These are phyloP conservation scores for Lithohypha guttulata DNA, from an alignment of 2,329 filamentous ascomycete genomes.

Conservation along the genomic window DNA sequence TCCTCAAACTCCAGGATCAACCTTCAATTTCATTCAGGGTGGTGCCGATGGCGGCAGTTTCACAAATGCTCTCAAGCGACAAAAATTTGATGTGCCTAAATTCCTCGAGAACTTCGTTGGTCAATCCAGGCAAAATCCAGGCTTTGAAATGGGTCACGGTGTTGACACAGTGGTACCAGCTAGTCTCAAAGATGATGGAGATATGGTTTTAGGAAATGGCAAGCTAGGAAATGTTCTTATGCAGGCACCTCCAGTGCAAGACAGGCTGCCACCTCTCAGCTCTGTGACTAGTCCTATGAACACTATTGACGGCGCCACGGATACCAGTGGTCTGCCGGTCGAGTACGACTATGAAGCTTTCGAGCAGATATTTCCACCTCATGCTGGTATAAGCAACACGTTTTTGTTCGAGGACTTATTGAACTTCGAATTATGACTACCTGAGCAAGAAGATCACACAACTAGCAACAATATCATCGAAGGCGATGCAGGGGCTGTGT, in stretches of 20 bases:
- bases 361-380: constrained; percentile 16
- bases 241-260: neutral
- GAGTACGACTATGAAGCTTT: constrained; percentile 8
- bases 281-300: neutral
- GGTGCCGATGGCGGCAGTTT: constrained; percentile 2
- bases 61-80: constrained; percentile 12
- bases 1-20: constrained; percentile 2
- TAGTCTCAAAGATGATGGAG: neutral
- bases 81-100: constrained; percentile 21
- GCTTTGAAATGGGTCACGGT: neutral
- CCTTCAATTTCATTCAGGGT: neutral
- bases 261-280: neutral
- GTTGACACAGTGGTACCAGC: neutral
- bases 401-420: constrained; percentile 19
- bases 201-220: constrained; percentile 2
- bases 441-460: neutral
- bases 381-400: constrained; percentile 17
- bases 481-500: neutral
- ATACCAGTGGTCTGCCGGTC: neutral
- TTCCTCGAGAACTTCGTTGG: constrained; percentile 20
- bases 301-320: neutral
- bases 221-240: constrained; percentile 3
- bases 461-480: neutral
- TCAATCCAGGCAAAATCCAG: too few species aligned
- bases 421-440: constrained; percentile 12